Percentiles rank a stretch among this genome's conserved stretches.
These are phyloP conservation scores for Diaporthe capsici DNA, from an alignment of 2,329 filamentous ascomycete species.

Conservation along the genomic window DNA sequence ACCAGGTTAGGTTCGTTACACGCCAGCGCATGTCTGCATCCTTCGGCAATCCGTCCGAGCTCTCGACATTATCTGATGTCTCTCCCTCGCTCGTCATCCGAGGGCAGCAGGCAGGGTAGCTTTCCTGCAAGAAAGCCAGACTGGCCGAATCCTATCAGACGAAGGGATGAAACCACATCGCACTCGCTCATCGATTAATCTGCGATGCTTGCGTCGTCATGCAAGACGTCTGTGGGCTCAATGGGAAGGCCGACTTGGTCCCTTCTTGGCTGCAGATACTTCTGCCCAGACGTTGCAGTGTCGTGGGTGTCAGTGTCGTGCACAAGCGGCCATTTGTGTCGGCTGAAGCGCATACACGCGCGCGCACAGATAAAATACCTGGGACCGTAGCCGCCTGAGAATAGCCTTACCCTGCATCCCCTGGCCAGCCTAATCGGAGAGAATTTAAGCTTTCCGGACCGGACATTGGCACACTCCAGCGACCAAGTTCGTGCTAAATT, in stretches of 20 bases:
- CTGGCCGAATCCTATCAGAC: neutral
- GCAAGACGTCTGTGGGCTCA: slow-evolving; percentile 17
- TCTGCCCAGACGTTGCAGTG: slow-evolving; percentile 17
- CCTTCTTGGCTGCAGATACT: slow-evolving; percentile 24
- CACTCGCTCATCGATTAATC: neutral
- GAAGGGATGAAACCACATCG: slow-evolving; percentile 24
- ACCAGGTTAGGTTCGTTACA: neutral
- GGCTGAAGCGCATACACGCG: neutral
- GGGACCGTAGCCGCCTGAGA: too few relatives aligned
- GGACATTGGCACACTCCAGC: slow-evolving; percentile 1
- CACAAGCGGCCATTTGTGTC: neutral
- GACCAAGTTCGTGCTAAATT: slow-evolving; percentile 22
- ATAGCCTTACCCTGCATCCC: neutral
- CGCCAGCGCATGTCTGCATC: slow-evolving; percentile 4
- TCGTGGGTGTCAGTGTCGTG: slow-evolving; percentile 8
- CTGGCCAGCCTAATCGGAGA: neutral
- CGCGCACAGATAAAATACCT: neutral
- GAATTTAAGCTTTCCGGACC: slow-evolving; percentile 9
- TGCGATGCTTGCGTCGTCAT: neutral
- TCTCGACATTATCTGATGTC: slow-evolving; percentile 21
- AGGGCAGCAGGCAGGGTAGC: neutral
- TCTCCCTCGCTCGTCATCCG: neutral
- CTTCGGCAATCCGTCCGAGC: slow-evolving; percentile 4
- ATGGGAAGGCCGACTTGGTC: neutral
- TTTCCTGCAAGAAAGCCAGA: slow-evolving; percentile 7